Percentiles rank a stretch among this genome's conserved stretches.
These are phyloP conservation scores for Septoria linicola DNA, from an alignment of 2,329 filamentous ascomycete genomes.

Conservation along the genomic window DNA sequence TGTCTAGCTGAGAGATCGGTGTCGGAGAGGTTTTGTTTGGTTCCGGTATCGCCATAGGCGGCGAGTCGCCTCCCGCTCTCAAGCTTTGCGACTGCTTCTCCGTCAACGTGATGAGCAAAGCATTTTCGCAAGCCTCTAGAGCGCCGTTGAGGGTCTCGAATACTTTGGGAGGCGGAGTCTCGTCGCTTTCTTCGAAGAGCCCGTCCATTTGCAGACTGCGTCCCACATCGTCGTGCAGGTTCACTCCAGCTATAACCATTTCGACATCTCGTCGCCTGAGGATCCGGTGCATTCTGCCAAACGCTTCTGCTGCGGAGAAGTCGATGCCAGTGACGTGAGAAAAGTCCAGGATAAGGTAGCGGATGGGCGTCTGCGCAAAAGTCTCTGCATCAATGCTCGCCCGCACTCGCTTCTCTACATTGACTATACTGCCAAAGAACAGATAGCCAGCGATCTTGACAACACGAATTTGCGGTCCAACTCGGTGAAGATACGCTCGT, in stretches of 20 bases:
- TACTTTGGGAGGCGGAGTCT: conserved; percentile 57
- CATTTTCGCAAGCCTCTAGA: conserved; percentile 91
- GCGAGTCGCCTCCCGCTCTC: conserved; percentile 50
- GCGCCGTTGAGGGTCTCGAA: conserved; percentile 91
- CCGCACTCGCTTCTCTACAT: conserved; percentile 85
- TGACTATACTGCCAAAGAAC: conserved; percentile 98
- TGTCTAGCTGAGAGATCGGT: conserved; percentile 28
- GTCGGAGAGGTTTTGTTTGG: conserved; percentile 33
- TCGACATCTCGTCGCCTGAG: conserved; percentile 74
- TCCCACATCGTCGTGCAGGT: conserved; percentile 72
- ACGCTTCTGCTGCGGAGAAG: conserved; percentile 93
- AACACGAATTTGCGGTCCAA: conserved; percentile 83
- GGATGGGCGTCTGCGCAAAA: conserved; percentile 75
- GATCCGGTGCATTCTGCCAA: conserved; percentile 86
- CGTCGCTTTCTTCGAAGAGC: conserved; percentile 69
- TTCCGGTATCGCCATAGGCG: conserved; percentile 36
- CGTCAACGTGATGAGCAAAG: conserved; percentile 63
- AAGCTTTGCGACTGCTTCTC: conserved; percentile 39
- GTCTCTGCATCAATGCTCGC: conserved; percentile 77
- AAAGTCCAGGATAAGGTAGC: conserved; percentile 86
- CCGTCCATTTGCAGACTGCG: conserved; percentile 80
- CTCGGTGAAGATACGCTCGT: conserved; percentile 78
- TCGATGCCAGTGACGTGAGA: conserved; percentile 88
- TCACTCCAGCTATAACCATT: conserved; percentile 79
- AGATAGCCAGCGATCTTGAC: conserved; percentile 91